These are phyloP conservation scores for Meyerozyma elateridarum DNA, from an alignment of 1,139 yeast genomes.

Conservation along the genomic window DNA sequence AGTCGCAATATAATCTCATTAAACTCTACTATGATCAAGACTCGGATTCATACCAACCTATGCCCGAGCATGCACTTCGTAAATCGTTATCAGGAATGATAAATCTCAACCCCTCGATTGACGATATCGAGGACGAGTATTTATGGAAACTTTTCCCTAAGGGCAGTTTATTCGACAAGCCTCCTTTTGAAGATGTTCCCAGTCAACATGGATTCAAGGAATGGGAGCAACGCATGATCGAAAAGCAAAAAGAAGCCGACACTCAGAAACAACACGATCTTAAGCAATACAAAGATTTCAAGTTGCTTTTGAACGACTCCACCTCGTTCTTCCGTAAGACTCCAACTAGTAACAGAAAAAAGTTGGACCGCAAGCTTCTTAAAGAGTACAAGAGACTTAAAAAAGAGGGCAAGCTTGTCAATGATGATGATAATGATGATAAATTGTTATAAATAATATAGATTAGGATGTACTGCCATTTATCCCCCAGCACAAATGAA, in stretches of 20 bases:
- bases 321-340: slow-evolving; percentile 22
- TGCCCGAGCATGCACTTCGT: slow-evolving; percentile 37
- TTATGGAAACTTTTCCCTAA: slow-evolving; percentile 39
- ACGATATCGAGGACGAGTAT: slow-evolving; percentile 37
- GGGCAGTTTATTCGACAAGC: slow-evolving; percentile 30
- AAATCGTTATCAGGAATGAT: slow-evolving; percentile 40
- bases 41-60: slow-evolving; percentile 22
- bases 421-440: slow-evolving; percentile 7
- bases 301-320: slow-evolving; percentile 15
- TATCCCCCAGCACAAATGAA: slow-evolving; percentile 1
- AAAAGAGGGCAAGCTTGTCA: slow-evolving; percentile 1
- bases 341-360: slow-evolving; percentile 2
- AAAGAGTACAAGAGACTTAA: slow-evolving; percentile 4
- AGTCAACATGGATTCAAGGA: slow-evolving; percentile 27
- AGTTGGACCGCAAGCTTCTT: slow-evolving; percentile 4
- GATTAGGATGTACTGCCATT: too few species aligned
- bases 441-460: too few species aligned
- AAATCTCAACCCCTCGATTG: slow-evolving; percentile 31
- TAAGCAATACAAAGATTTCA: slow-evolving; percentile 18
- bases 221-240: slow-evolving; percentile 32
- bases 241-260: slow-evolving; percentile 17
- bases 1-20: slow-evolving; percentile 23
- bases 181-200: slow-evolving; percentile 30
- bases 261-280: slow-evolving; percentile 16
- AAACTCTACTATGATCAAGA: slow-evolving; percentile 28